Conservation (phyloP, 805 yeast genomes). For the Ogataea chonburiensis region DNA sequence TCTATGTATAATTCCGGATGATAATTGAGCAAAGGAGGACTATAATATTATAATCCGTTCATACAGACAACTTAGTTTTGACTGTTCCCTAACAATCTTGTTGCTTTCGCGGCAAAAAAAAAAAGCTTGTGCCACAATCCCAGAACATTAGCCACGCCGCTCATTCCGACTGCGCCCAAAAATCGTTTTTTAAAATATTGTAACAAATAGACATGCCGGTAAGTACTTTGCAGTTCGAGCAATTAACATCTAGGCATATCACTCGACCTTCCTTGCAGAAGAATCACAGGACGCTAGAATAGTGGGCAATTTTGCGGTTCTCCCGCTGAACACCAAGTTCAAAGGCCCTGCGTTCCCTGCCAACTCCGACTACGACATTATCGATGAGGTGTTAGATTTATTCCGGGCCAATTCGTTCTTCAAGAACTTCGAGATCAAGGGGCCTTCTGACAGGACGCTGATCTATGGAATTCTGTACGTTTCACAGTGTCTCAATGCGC, state of each 20-base stretch:
- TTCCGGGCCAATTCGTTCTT: conserved; percentile 96
- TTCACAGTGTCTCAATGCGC: conserved; percentile 75
- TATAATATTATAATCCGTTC: conserved; percentile 12
- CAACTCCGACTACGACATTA: conserved; percentile 77
- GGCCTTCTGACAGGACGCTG: conserved; percentile 87
- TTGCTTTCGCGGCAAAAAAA: conserved; percentile 12
- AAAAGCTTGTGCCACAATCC: conserved; percentile 1
- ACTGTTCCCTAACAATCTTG: conserved; percentile 10
- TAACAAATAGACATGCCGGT: conserved; percentile 15
- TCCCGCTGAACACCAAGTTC: conserved; percentile 79
- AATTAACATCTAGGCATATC: conserved; percentile 53
- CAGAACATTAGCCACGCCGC: conserved; percentile 3
- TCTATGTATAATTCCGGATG: conserved; percentile 1
- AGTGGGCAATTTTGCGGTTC: conserved; percentile 77
- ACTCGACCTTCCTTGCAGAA: conserved; percentile 72
- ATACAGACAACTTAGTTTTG: conserved; percentile 8
- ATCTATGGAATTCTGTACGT: conserved; percentile 91
- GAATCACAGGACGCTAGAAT: conserved; percentile 55
- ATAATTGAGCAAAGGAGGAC: conserved; percentile 4
- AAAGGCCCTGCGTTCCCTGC: conserved; percentile 91
- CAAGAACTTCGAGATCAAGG: conserved; percentile 94
- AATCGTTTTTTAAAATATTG: background rate
- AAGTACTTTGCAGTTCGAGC: conserved; percentile 4
- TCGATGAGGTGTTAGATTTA: conserved; percentile 87
- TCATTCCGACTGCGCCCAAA: conserved; percentile 1